These are phyloP conservation scores for Scutellaria barbata DNA, from an alignment of 257 asterid genomes.

Conservation along the genomic window DNA sequence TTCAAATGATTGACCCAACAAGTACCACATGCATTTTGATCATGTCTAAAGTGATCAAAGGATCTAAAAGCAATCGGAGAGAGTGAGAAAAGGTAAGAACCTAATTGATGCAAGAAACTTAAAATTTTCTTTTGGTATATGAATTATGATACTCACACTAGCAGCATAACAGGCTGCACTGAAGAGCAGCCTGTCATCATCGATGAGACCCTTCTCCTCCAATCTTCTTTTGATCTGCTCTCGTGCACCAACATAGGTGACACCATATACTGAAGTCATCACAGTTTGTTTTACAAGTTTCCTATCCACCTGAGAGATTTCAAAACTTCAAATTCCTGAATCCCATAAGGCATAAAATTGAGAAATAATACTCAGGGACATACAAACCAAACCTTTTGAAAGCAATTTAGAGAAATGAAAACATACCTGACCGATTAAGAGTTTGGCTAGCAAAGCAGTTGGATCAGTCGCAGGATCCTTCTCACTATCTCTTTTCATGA, in stretches of 20 bases:
- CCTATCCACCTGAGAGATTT: conserved; percentile 79
- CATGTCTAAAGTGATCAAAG: background rate
- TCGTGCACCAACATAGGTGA: conserved; percentile 95
- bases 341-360: conserved; percentile 27
- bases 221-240: conserved; percentile 90
- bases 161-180: conserved; percentile 92
- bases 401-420: conserved; percentile 28
- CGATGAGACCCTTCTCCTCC: conserved; percentile 87
- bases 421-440: conserved; percentile 79
- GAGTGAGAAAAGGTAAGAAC: background rate
- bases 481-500: conserved; percentile 75
- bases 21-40: conserved; percentile 8
- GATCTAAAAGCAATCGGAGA: background rate
- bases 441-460: conserved; percentile 73
- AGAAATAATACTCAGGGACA: conserved; percentile 13
- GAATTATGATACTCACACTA: conserved; percentile 56
- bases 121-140: conserved; percentile 2
- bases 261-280: conserved; percentile 98
- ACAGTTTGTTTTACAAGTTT: conserved; percentile 96
- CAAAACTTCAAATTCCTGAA: conserved; percentile 35
- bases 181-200: conserved; percentile 76
- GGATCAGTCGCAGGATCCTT: conserved; percentile 78
- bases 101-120: conserved; percentile 17
- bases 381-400: conserved; percentile 1
- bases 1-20: background rate